These are phyloP conservation scores for Paramecium tetraurelia DNA, from an alignment of 73 alveolate species.

Conservation along the genomic window DNA sequence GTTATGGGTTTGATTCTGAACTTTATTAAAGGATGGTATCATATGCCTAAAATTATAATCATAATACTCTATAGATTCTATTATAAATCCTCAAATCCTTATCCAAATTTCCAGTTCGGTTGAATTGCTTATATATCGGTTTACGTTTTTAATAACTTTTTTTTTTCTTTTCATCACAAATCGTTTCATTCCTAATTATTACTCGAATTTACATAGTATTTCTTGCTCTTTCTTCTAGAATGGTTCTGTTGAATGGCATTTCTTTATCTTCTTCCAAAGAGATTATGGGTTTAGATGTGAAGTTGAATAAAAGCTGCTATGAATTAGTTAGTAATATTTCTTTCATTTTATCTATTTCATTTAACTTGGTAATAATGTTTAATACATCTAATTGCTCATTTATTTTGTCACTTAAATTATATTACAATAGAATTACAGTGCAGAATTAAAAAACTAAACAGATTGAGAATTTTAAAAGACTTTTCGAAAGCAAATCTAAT, in stretches of 20 bases:
- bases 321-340: neutral
- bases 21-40: neutral
- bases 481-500: neutral
- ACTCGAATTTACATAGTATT: neutral
- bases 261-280: neutral
- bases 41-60: neutral
- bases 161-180: neutral
- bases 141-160: neutral
- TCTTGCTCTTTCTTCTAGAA: conserved; percentile 6
- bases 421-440: neutral
- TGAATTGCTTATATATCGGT: neutral
- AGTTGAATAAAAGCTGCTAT: neutral
- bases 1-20: neutral
- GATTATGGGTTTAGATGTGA: conserved; percentile 8
- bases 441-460: neutral
- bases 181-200: neutral
- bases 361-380: neutral
- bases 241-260: neutral
- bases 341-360: conserved; percentile 20
- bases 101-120: neutral
- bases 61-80: neutral
- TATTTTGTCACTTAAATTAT: neutral
- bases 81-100: neutral
- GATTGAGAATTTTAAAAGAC: neutral
- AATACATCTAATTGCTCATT: neutral